Percentiles rank a stretch among this genome's conserved stretches.
Evolutionary conservation across 257 asterid genomes (phyloP).

Genomic region (Verbascum thapsus): DNA sequence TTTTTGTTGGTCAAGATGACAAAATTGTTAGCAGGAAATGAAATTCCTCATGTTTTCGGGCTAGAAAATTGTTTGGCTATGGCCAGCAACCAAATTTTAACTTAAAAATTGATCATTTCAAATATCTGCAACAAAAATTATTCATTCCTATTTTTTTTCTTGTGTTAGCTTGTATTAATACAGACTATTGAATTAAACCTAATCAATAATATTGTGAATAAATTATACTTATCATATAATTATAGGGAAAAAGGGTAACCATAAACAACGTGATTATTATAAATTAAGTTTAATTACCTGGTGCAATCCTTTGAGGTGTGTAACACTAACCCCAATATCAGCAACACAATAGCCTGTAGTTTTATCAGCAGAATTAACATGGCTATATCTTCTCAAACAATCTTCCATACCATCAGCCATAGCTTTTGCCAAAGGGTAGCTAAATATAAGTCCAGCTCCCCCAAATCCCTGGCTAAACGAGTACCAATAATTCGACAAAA

Average conservation of each 20-base stretch:
- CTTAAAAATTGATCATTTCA: too few species aligned
- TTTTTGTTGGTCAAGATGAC: too few species aligned
- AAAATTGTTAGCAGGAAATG: too few species aligned
- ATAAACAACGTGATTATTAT: too few species aligned
- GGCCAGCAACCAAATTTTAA: too few species aligned
- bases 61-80: background rate
- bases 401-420: conserved; percentile 45
- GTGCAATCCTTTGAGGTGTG: conserved; percentile 56
- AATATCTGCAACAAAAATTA: too few species aligned
- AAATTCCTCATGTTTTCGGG: background rate
- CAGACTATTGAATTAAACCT: too few species aligned
- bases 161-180: too few species aligned
- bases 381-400: conserved; percentile 51
- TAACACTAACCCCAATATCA: conserved; percentile 63
- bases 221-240: too few species aligned
- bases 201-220: too few species aligned
- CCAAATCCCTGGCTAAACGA: conserved; percentile 70
- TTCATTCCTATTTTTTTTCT: too few species aligned
- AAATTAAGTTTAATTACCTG: conserved; percentile 41
- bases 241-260: too few species aligned
- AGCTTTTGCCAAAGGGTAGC: conserved; percentile 60
- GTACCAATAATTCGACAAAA: conserved; percentile 46
- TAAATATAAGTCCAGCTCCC: conserved; percentile 68
- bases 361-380: conserved; percentile 46
- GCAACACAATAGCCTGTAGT: conserved; percentile 54